Evolutionary conservation across 1,284 basidiomycete species (phyloP), one percentile per base, ranked within the genome.

Genomic region (Cryptococcus hybrid): DNA sequence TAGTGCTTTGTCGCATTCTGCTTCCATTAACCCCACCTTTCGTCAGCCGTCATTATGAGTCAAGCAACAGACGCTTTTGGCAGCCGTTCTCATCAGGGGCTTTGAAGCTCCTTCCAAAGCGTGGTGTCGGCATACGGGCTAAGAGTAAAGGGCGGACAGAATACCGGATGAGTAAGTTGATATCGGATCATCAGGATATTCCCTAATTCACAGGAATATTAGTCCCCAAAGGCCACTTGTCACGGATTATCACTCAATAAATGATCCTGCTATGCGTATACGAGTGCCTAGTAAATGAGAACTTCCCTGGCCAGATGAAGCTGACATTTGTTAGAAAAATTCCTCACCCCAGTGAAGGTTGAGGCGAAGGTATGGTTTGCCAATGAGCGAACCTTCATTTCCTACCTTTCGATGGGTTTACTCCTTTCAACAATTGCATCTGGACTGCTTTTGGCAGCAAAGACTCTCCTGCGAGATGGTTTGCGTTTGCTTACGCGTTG

Each of bases 321-420:
- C 60, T 55, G 11, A 55, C 59, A 38, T 13, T 34, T n/a, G 18
- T 42, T 61, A 78, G 73, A 92, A 82, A 94, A 95, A 76, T 86
- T 95, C 39, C 82, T 89, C 0, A 90, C 93, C 0, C 88, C 92
- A 0, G 84, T 98, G 66, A 89, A 88, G 64, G 91, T 99, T 42
- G 95, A 99, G 77, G 89, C 89, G 37, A 99, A 99, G 74, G 95
- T 99, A 45, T 99, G 95, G 90, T 97, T 99, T 79, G 94, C 96
- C 6, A 97, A 98, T 75, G 96, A 99, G 78, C 83, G 96, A 66
- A 99, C 93, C 2, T 96, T 90, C 90, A 84, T 96, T 51, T 85
- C 93, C 0, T 97, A 94, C 85, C 80, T 96, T 52, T 91, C 90
- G 65, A 87, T 90, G 54, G 85, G 90, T 3, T 81, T 98, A 46